A percentile compares a stretch with the other conserved stretches of the same genome.
Conservation (phyloP, 495 filamentous ascomycete species). For the Penicillium verhagenii region DNA sequence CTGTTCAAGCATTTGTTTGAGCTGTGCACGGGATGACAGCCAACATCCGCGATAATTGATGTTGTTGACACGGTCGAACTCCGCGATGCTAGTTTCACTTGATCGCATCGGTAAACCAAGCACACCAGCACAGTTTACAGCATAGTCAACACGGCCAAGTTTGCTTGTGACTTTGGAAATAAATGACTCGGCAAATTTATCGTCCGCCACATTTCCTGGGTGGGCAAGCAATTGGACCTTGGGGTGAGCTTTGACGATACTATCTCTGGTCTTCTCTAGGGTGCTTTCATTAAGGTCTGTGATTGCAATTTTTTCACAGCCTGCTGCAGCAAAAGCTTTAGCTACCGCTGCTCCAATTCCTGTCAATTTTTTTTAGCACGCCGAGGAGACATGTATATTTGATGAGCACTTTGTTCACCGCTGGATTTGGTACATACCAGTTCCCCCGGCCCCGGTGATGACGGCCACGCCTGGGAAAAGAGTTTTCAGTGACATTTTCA, state of each 20-base stretch:
- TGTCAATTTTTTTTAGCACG: conserved; percentile 16
- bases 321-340: conserved; percentile 48
- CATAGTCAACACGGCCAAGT: conserved; percentile 52
- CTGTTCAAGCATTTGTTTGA: conserved; percentile 49
- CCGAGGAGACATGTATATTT: too few species aligned
- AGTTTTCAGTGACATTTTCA: conserved; percentile 3
- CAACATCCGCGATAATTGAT: conserved; percentile 55
- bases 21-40: conserved; percentile 48
- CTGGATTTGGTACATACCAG: too few species aligned
- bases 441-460: conserved; percentile 33
- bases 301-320: conserved; percentile 49
- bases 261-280: conserved; percentile 32
- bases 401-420: too few species aligned
- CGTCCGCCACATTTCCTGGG: conserved; percentile 42
- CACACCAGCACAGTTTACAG: conserved; percentile 51
- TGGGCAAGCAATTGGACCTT: conserved; percentile 26
- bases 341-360: conserved; percentile 56
- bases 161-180: conserved; percentile 24
- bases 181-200: conserved; percentile 42
- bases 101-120: conserved; percentile 38
- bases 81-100: conserved; percentile 29
- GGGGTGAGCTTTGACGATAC: conserved; percentile 31
- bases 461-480: conserved; percentile 34
- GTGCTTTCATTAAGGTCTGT: conserved; percentile 45
- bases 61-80: conserved; percentile 50